phyloP scores from a whole-genome alignment of 768 basidiomycete genomes.

The Dentipellis sp. region DNA sequence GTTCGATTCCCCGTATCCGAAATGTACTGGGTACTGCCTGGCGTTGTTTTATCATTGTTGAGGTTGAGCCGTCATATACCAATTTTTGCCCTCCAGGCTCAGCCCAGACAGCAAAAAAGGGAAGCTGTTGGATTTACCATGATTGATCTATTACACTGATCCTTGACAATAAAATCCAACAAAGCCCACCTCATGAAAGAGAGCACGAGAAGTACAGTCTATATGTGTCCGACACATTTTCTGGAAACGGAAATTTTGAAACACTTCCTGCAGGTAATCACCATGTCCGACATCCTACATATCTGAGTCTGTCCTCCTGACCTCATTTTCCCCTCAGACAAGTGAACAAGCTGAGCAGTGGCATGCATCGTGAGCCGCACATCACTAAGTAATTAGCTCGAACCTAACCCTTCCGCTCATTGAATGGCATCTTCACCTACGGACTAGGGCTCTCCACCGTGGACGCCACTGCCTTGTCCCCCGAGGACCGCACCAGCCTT shows the following conservation, averaged over 20 bases:
- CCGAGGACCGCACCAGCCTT: constrained; percentile 55
- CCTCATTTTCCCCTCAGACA: constrained; percentile 58
- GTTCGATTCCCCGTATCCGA: constrained; percentile 35
- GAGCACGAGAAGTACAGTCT: no score
- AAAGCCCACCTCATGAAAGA: no score
- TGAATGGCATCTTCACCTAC: constrained; percentile 31
- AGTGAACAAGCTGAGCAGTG: constrained; percentile 79
- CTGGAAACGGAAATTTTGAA: no score
- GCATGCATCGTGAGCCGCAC: background rate
- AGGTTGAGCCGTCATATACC: no score
- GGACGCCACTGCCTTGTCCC: constrained; percentile 55
- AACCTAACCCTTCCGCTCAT: background rate
- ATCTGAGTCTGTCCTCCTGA: constrained; percentile 60
- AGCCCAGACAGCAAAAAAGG: no score
- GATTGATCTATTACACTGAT: no score
- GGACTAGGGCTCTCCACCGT: constrained; percentile 49
- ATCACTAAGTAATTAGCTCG: background rate
- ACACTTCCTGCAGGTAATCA: background rate
- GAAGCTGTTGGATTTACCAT: no score
- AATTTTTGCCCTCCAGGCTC: no score
- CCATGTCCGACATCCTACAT: constrained; percentile 63
- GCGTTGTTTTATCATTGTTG: no score
- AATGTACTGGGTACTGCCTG: no score
- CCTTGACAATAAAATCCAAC: no score
- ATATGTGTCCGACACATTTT: no score